Percentiles rank a stretch among this genome's conserved stretches.
Evolutionary conservation across 257 asterid species (phyloP).

Genomic region (Apocynum venetum): DNA sequence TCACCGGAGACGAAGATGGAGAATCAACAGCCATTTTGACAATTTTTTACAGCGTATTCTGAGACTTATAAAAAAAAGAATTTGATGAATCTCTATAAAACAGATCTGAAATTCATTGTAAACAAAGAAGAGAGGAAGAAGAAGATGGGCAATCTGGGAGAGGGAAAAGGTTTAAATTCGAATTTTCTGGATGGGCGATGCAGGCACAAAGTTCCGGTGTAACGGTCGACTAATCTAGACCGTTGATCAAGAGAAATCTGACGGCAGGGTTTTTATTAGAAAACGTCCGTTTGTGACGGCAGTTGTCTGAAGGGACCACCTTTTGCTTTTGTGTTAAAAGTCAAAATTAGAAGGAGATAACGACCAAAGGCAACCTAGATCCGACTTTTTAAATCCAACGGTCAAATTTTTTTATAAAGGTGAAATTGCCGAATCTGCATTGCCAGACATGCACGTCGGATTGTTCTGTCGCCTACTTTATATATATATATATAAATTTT

Average conservation of each 20-base stretch:
- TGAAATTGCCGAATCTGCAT: not conserved
- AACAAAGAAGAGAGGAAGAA: not conserved
- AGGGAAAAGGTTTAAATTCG: conserved; percentile 37
- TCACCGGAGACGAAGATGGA: conserved; percentile 75
- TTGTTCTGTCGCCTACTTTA: not conserved
- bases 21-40: conserved; percentile 61
- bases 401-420: conserved; percentile 18
- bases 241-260: conserved; percentile 40
- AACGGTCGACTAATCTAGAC: conserved; percentile 63
- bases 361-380: not conserved
- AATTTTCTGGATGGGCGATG: conserved; percentile 23
- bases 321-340: not conserved
- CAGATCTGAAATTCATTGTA: conserved; percentile 4
- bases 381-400: conserved; percentile 9
- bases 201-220: not conserved
- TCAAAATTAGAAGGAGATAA: conserved; percentile 3
- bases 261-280: conserved; percentile 25
- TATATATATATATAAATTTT: no score
- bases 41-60: conserved; percentile 24
- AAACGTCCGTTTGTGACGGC: conserved; percentile 34
- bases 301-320: conserved; percentile 25
- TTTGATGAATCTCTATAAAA: not conserved
- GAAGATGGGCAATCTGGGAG: not conserved
- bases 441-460: not conserved
- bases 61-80: conserved; percentile 12